Evolutionary conservation across 805 yeast genomes (phyloP), one percentile per base, ranked within the genome.

Genomic region (Metschnikowia picachoensis): DNA sequence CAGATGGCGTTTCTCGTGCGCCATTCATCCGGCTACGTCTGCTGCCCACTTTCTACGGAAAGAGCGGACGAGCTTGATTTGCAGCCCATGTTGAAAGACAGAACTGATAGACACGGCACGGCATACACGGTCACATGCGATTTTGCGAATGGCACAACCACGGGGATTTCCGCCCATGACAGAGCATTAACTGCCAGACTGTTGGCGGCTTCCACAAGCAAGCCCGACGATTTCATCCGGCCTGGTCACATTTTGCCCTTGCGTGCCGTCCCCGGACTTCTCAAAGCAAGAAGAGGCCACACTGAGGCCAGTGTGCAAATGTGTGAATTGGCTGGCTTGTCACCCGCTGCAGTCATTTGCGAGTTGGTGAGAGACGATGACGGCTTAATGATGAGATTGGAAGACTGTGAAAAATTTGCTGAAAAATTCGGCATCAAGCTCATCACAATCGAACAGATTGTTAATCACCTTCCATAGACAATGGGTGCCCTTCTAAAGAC

Each of bases 171-270:
- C 25, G 97, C 99, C 9, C 84, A 83, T 58, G 99, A 94, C 66
- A 77, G 99, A 59, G 92, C 95, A 0, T 68, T 86, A 55, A 94
- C 99, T 1, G 87, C 87, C 33, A 67, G 74, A 33, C 74, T 74
- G 48, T 74, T 94, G 56, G 96, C 96, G 1, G 76, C 79, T 52
- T 72, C 85, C 4, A 48, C 52, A 3, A 61, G 83, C 8, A 72
- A 68, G 36, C 76, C 95, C 0, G 68, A 55, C 0, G 91, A 88
- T 48, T 87, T 94, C 62, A 70, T 87, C 61, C 81, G 86, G 58
- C 99, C 99, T 0, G 99, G 99, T 14, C 99, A 94, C 61, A 72
- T 94, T 29, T 80, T 92, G 53, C 99, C 99, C 3, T 75, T 94
- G 57, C 78, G 98, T 57, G 98, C 98, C 3, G 86, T 77, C 16